phyloP scores from a whole-genome alignment of 768 basidiomycete genomes.

The Mycena filopes region DNA sequence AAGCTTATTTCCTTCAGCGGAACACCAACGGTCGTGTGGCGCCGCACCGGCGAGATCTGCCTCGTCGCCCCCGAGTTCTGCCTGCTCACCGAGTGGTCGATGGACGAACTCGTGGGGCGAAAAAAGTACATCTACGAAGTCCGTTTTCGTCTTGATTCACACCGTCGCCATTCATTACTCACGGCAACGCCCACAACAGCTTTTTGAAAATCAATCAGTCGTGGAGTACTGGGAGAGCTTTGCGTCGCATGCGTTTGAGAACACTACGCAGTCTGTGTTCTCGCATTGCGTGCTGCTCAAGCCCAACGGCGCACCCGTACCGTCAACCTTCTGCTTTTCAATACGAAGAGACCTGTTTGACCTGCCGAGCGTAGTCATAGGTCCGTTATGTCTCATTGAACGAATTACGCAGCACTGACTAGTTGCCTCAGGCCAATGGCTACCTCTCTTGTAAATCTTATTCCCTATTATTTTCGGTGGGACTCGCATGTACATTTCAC shows the following conservation, averaged over 20 bases:
- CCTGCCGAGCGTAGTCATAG: conserved; percentile 89
- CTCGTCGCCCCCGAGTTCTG: conserved; percentile 97
- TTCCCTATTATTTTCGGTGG: conserved; percentile 22
- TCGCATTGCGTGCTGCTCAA: conserved; percentile 92
- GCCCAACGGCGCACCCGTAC: conserved; percentile 84
- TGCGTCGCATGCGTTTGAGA: conserved; percentile 96
- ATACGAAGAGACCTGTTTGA: conserved; percentile 94
- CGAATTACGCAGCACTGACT: conserved; percentile 20
- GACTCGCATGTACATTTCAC: conserved; percentile 4
- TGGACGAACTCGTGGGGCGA: conserved; percentile 78
- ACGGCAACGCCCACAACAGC: conserved; percentile 51
- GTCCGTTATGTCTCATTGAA: conserved; percentile 51
- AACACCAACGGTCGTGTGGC: conserved; percentile 97
- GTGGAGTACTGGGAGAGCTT: conserved; percentile 99
- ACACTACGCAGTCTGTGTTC: conserved; percentile 94
- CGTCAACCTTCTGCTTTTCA: conserved; percentile 95
- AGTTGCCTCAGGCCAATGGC: conserved; percentile 79
- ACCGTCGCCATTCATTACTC: neutral
- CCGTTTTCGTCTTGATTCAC: conserved; percentile 36
- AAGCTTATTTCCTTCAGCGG: conserved; percentile 97
- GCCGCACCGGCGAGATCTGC: conserved; percentile 97
- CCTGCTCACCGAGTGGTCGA: conserved; percentile 90
- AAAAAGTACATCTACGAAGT: conserved; percentile 79
- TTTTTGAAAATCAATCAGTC: conserved; percentile 95
- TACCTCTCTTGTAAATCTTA: conserved; percentile 72